Percentiles rank a stretch among this genome's conserved stretches.
These are phyloP conservation scores for Suillus weaverae DNA, from an alignment of 768 basidiomycete species.

Conservation along the genomic window DNA sequence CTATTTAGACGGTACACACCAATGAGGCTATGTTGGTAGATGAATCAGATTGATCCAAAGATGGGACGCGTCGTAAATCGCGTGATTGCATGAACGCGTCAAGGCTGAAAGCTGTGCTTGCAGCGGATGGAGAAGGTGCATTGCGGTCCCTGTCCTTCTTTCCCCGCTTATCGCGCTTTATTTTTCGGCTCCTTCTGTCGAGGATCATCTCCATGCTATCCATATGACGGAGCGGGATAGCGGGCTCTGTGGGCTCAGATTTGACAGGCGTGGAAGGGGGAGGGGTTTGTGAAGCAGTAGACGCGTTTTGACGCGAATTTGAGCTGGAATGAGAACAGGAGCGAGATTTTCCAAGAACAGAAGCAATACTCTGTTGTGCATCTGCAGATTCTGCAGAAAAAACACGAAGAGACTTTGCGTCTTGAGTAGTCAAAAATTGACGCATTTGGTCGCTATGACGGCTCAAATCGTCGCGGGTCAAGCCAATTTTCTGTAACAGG, in stretches of 20 bases:
- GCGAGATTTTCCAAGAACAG: conserved; percentile 42
- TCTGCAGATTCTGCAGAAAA: conserved; percentile 36
- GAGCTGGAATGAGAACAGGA: conserved; percentile 43
- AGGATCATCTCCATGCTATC: conserved; percentile 79
- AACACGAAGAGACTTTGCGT: conserved; percentile 45
- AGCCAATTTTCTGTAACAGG: conserved; percentile 66
- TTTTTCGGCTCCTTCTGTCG: conserved; percentile 64
- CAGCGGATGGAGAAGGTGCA: conserved; percentile 53
- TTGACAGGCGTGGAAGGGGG: conserved; percentile 62
- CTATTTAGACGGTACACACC: conserved; percentile 37
- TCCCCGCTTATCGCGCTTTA: conserved; percentile 47
- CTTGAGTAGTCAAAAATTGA: conserved; percentile 65
- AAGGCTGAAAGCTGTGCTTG: conserved; percentile 44
- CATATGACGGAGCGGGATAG: conserved; percentile 54
- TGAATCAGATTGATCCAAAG: conserved; percentile 32
- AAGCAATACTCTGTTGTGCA: conserved; percentile 36
- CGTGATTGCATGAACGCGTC: conserved; percentile 56
- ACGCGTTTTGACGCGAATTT: conserved; percentile 50
- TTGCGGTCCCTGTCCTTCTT: conserved; percentile 52
- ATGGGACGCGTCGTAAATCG: conserved; percentile 46
- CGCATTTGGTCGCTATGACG: conserved; percentile 80
- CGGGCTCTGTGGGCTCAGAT: conserved; percentile 53
- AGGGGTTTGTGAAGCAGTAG: conserved; percentile 38
- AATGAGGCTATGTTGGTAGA: conserved; percentile 31
- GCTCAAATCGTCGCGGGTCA: conserved; percentile 74